Conservation (phyloP, 768 basidiomycete genomes). For the Termitomyces sp. region DNA sequence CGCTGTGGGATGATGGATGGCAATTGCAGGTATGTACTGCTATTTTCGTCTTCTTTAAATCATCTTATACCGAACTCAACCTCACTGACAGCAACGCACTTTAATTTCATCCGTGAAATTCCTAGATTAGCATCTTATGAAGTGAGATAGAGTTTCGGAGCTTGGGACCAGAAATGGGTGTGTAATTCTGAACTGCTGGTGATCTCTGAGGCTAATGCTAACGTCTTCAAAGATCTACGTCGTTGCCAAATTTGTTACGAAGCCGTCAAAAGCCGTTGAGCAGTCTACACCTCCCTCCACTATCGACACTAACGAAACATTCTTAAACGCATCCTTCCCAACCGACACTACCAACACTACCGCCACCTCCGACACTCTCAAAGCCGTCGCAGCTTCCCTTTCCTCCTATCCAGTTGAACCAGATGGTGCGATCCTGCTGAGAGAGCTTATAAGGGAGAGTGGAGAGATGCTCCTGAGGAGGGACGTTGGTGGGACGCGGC, state of each 20-base stretch:
- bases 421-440: conserved; percentile 54
- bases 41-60: too few relatives aligned
- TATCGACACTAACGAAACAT: conserved; percentile 6
- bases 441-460: conserved; percentile 53
- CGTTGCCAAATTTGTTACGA: conserved; percentile 61
- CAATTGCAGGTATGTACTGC: too few relatives aligned
- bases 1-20: conserved; percentile 56
- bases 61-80: too few relatives aligned
- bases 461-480: conserved; percentile 54
- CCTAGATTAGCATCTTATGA: conserved; percentile 60
- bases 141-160: conserved; percentile 49
- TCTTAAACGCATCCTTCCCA: conserved; percentile 24
- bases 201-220: background rate
- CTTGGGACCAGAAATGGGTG: conserved; percentile 81
- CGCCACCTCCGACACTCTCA: conserved; percentile 23
- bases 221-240: conserved; percentile 46
- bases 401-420: conserved; percentile 36
- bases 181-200: background rate
- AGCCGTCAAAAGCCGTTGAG: conserved; percentile 27
- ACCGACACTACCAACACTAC: conserved; percentile 16
- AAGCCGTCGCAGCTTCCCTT: conserved; percentile 29
- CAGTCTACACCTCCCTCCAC: conserved; percentile 3
- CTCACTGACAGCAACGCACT: conserved; percentile 73
- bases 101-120: conserved; percentile 68
- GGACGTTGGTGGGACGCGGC: conserved; percentile 72